Percentiles rank a stretch among this genome's conserved stretches.
phyloP scores from a whole-genome alignment of 257 asterid genomes.

The Nicotiana benthamiana region DNA sequence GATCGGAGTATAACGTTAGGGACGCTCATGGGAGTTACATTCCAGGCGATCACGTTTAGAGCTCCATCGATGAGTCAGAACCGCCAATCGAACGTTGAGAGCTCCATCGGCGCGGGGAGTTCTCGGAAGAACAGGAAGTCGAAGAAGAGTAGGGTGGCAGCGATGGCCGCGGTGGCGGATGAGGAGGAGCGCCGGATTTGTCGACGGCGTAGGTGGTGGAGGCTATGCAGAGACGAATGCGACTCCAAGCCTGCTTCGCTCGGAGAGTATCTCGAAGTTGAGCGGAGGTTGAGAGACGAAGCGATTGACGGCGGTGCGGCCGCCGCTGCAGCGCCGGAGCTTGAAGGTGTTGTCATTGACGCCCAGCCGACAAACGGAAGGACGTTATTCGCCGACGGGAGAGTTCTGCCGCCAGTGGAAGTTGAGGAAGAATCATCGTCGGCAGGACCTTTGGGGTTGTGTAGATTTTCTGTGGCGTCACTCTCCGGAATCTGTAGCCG shows the following conservation, averaged over 20 bases:
- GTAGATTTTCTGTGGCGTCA: slow-evolving; percentile 55
- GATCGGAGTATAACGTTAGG: slow-evolving; percentile 88
- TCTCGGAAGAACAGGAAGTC: slow-evolving; percentile 39
- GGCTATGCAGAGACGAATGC: slow-evolving; percentile 60
- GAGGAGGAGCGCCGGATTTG: slow-evolving; percentile 32
- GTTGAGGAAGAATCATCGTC: slow-evolving; percentile 40
- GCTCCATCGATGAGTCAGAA: slow-evolving; percentile 52
- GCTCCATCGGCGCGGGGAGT: slow-evolving; percentile 19
- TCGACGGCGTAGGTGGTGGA: slow-evolving; percentile 84
- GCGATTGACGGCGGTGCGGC: slow-evolving; percentile 24
- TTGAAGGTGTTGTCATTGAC: slow-evolving; percentile 48
- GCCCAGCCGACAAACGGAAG: slow-evolving; percentile 49
- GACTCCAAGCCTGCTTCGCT: slow-evolving; percentile 64
- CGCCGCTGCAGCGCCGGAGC: slow-evolving; percentile 43
- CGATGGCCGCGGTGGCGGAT: slow-evolving; percentile 10
- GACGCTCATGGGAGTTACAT: slow-evolving; percentile 77
- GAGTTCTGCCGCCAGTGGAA: slow-evolving; percentile 69
- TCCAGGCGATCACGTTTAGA: slow-evolving; percentile 65
- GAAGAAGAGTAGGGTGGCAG: slow-evolving; percentile 25
- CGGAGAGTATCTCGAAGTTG: slow-evolving; percentile 81
- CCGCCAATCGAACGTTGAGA: slow-evolving; percentile 35
- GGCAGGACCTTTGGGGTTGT: slow-evolving; percentile 27
- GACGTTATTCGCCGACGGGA: slow-evolving; percentile 71
- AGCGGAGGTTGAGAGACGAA: slow-evolving; percentile 67
- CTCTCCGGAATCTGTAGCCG: slow-evolving; percentile 39